Base-by-base conservation (phyloP, 768 basidiomycete genomes). In the Lactifluus piperatus region DNA sequence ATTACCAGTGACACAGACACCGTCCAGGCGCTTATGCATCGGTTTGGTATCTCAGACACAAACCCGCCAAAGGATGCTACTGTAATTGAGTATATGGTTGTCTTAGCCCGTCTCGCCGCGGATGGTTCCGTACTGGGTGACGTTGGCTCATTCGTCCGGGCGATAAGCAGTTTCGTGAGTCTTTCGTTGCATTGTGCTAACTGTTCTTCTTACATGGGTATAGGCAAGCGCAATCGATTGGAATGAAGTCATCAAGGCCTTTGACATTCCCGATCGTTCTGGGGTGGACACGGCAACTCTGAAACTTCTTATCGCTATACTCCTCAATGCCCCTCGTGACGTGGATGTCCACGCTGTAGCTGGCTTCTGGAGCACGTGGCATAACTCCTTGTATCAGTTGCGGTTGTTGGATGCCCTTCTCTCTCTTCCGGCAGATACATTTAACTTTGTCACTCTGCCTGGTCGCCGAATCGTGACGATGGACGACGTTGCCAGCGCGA, bases 361-460 rank as follows among this genome's bases (percentile, higher is more conserved):
- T 5, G 91, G 89, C 16, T 93, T 93, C 67, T 94, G 91, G 91
- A 77, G 80, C 65, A 74, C 76, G 2, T 98, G 95, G 95, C 78
- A 77, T 11, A 94, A 97, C 69, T 80, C 89, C 1, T 70, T 88
- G 26, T 89, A 89, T 65, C 93, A 95, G 69, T 79, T 97, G 29
- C 85, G 86, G 43, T 78, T 99, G 20, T 78, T 97, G 32, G 91
- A 94, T 65, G 90, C 90, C 2, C 79, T 99, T 37, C 83, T 95
- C 10, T 91, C 88, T 26, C 76, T 97, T 26, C 87, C 94, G 2
- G 84, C 83, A 1, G 95, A 97, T 70, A 91, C 90, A 0, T 93
- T 97, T 76, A 93, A 89, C 68, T 91, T 98, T 68, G 88, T 95
- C 53, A 83, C 86, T 32, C 78, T 98, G 27, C 90, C 93, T 37